A percentile compares a stretch with the other conserved stretches of the same genome.
Evolutionary conservation across 192 early-diverging fungal species (phyloP).

Genomic region (Rhizophagus prolifer): DNA sequence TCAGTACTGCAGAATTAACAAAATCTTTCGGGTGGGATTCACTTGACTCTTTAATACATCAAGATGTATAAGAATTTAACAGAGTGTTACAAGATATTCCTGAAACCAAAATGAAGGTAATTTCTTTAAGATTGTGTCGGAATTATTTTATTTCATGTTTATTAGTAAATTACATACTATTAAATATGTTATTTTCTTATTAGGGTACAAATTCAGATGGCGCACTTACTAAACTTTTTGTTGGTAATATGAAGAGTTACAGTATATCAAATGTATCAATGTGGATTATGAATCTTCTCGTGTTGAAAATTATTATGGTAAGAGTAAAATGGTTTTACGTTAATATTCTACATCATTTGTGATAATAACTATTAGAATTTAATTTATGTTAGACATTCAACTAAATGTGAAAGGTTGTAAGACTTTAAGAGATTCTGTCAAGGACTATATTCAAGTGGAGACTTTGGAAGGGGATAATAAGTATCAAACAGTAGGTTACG

Average conservation of each 20-base stretch:
- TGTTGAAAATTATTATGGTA: slow-evolving; percentile 91
- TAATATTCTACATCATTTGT: no score
- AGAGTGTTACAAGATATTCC: slow-evolving; percentile 95
- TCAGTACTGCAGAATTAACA: slow-evolving; percentile 80
- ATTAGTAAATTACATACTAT: no score
- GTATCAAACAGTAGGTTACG: no score
- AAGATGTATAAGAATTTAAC: slow-evolving; percentile 99
- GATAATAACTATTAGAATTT: no score
- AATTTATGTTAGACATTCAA: no score
- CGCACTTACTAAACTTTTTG: slow-evolving; percentile 87
- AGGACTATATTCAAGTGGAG: no score
- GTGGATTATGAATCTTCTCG: slow-evolving; percentile 95
- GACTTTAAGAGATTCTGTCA: no score
- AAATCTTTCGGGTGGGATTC: slow-evolving; percentile 99
- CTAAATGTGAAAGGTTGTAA: no score
- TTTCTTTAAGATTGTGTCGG: neutral
- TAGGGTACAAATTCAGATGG: slow-evolving; percentile 88
- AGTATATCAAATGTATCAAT: slow-evolving; percentile 93
- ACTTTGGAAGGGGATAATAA: no score
- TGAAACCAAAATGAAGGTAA: slow-evolving; percentile 96
- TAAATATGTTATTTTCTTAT: neutral
- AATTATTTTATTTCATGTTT: no score
- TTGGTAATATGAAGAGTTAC: slow-evolving; percentile 97
- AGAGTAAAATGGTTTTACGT: no score
- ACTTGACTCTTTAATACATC: slow-evolving; percentile 92